Base-by-base conservation (phyloP, 2,329 filamentous ascomycete species). In the Ophiostoma australiae region DNA sequence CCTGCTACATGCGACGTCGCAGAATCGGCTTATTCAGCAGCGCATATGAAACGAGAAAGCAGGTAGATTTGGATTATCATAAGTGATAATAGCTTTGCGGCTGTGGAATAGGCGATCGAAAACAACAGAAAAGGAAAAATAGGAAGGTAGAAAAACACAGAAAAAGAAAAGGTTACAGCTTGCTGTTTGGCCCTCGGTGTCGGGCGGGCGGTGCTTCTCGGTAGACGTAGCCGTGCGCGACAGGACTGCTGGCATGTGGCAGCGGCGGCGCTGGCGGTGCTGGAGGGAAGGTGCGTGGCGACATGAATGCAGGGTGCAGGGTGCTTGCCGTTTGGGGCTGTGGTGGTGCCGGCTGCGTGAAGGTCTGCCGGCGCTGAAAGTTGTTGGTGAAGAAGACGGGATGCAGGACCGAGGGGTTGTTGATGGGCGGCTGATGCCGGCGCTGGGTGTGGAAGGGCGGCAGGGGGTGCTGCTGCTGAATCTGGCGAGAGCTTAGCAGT, bases 321-420 rank as follows among this genome's bases (percentile, higher is more conserved):
- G 72, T 74, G 72, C 58, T 72, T 75, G 37, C 68, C 48, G 44
- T 76, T 72, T 11, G 75, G 77, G 39, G 13, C 5, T 27, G 27
- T 41, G 39, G 39, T 4, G 7, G 55, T n/a, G 67, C 31, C 2
- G 85, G 83, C 23, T 66, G 69, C 13, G 41, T 48, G 41, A 61
- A 70, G 35, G 71, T 58, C 31, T 66, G 67, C n/a, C 71, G 67
- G 75, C 84, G 86, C 72, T 85, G 85, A 69, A 92, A 80, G 69
- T 84, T 83, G 39, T 86, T 82, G 0, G 90, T 91, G 80, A 93
- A 93, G 80, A 94, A 94, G 1, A 92, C 91, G 0, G 91, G 91
- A 74, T 94, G 91, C 35, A 86, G 81, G 55, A 82, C 83, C 1
- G 90, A 87, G 11, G 86, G 81, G 77, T 90, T 84, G 76, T 84